A percentile compares a stretch with the other conserved stretches of the same genome.
Conservation (phyloP, 768 basidiomycete species). For the Suillus bovinus region DNA sequence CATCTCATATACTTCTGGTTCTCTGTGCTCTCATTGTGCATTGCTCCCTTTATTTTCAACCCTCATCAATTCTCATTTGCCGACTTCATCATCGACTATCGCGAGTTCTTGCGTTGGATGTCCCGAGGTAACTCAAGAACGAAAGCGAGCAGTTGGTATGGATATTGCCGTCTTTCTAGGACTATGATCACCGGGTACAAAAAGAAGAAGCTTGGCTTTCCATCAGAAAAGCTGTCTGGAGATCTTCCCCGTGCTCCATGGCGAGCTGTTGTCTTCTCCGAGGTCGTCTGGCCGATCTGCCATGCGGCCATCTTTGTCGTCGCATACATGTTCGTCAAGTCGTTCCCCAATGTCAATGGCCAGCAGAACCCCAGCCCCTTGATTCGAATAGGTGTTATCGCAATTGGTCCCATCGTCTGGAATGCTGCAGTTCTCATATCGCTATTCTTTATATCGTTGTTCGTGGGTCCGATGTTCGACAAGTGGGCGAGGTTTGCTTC, state of each 20-base stretch:
- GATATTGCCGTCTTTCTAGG: slow-evolving; percentile 95
- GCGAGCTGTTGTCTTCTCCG: slow-evolving; percentile 79
- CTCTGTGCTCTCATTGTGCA: slow-evolving; percentile 90
- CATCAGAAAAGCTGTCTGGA: slow-evolving; percentile 94
- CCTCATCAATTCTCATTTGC: slow-evolving; percentile 98
- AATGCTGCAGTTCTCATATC: slow-evolving; percentile 85
- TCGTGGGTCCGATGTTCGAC: slow-evolving; percentile 88
- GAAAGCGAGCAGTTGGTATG: slow-evolving; percentile 98
- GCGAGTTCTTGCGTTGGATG: slow-evolving; percentile 99
- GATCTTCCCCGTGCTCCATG: slow-evolving; percentile 93
- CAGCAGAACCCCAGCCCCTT: slow-evolving; percentile 76
- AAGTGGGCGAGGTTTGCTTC: slow-evolving; percentile 87
- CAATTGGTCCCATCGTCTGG: slow-evolving; percentile 93
- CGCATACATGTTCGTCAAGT: slow-evolving; percentile 92
- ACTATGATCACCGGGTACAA: slow-evolving; percentile 99
- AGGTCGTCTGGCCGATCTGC: slow-evolving; percentile 80
- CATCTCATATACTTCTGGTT: slow-evolving; percentile 99
- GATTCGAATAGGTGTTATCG: slow-evolving; percentile 84
- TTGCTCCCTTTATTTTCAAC: slow-evolving; percentile 99
- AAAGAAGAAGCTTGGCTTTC: slow-evolving; percentile 97
- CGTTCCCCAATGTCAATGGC: slow-evolving; percentile 72
- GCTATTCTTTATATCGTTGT: slow-evolving; percentile 90
- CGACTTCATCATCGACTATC: slow-evolving; percentile 98
- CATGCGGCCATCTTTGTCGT: slow-evolving; percentile 76
- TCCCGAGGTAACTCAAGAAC: slow-evolving; percentile 95